Base-by-base conservation (phyloP, 352 stramenopile species). In the Globisporangium viniferum region DNA sequence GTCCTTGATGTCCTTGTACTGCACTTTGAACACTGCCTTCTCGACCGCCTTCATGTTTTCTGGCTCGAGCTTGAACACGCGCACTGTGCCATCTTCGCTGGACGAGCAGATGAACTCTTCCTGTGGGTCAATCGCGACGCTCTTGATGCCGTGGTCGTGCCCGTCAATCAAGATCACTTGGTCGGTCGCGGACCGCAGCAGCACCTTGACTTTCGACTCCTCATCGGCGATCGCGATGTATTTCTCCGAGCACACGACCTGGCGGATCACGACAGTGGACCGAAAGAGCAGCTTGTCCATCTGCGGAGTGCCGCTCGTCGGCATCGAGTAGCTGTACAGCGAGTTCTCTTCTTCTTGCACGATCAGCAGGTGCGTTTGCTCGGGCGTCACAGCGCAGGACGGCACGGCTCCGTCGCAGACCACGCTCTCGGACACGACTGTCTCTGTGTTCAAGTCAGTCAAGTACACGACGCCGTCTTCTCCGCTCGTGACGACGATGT, bases 401-500 rank as follows among this genome's bases (percentile, higher is more conserved):
- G 88, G 83, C 61, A 93, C 76, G 33, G 81, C 74, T 20, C 84
- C 86, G 46, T 95, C 86, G 41, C 74, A 79, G 54, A 91, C 67
- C 58, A 84, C 72, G 5, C 71, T 54, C 54, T 91, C 71, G n/a
- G 71, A 80, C 27, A 91, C 66, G 59, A 72, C 70, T 15, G 66
- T 69, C 64, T 93, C 80, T 2, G 79, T 80, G 12, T 66, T 62
- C 41, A 93, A 61, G 67, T 95, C 82, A 14, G 87, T 90, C 41
- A 93, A 77, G 73, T 81, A 89, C 66, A 95, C 69, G n/a, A 91
- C 76, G 65, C 88, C 88, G 62, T 95, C 88, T 66, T 95, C 88
- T 59, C 88, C 86, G 59, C 76, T 91, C 2, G 88, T 93, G 67
- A 87, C 76, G 44, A 88, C 80, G 53, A 93, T 76, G 63, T 93